phyloP scores from a whole-genome alignment of 1,284 basidiomycete species.

The Pseudomicrostroma phylloplanum region DNA sequence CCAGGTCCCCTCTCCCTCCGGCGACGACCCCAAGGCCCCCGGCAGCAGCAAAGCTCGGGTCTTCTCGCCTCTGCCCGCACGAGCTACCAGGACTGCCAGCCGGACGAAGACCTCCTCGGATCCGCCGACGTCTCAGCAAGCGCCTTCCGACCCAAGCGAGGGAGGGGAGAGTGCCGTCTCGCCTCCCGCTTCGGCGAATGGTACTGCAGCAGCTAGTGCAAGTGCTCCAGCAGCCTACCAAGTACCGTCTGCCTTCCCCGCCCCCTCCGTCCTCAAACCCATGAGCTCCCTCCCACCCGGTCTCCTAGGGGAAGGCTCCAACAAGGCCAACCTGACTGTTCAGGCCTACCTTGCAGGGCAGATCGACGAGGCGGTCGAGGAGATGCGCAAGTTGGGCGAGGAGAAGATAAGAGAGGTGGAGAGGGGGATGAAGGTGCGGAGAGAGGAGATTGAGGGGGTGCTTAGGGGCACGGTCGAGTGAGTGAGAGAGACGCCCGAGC shows the following conservation, averaged over 20 bases:
- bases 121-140: too few species aligned
- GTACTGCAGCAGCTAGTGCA: neutral
- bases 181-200: too few species aligned
- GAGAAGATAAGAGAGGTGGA: neutral
- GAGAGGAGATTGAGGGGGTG: conserved; percentile 1
- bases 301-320: neutral
- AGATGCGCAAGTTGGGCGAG: conserved; percentile 19
- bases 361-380: conserved; percentile 35
- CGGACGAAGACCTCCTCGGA: too few species aligned
- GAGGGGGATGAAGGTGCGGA: neutral
- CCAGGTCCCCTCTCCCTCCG: too few species aligned
- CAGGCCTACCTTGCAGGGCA: neutral
- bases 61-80: too few species aligned
- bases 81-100: too few species aligned
- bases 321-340: neutral
- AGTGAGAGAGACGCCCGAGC: too few species aligned
- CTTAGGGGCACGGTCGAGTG: neutral
- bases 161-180: too few species aligned
- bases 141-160: too few species aligned
- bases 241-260: neutral
- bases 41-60: too few species aligned
- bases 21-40: too few species aligned
- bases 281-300: neutral
- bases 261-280: neutral
- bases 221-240: neutral